Percentiles rank a stretch among this genome's conserved stretches.
Evolutionary conservation across 208 protist genomes (phyloP).

Genomic region (Crithidia mellificae): DNA sequence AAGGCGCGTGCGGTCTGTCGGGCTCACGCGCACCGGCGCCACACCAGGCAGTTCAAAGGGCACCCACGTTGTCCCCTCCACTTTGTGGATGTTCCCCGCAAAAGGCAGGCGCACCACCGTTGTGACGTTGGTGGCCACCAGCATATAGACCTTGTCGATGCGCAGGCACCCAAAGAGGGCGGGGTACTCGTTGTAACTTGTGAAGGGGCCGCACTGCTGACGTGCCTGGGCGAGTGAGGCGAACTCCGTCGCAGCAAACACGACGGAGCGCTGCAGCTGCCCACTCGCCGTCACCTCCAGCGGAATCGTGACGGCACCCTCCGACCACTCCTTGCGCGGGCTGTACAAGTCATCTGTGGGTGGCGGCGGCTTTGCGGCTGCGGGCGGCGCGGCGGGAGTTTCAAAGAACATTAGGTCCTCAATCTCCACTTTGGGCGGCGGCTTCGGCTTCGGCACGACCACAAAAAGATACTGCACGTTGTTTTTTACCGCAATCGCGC

Average conservation of each 20-base stretch:
- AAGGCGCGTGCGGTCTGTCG: slow-evolving; percentile 58
- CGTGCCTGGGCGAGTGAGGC: slow-evolving; percentile 52
- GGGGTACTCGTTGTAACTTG: slow-evolving; percentile 56
- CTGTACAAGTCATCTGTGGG: slow-evolving; percentile 33
- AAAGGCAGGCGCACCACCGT: slow-evolving; percentile 52
- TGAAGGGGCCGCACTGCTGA: slow-evolving; percentile 61
- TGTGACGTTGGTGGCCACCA: slow-evolving; percentile 62
- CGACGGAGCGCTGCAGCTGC: slow-evolving; percentile 50
- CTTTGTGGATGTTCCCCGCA: slow-evolving; percentile 53
- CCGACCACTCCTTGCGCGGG: slow-evolving; percentile 27
- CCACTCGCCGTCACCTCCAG: slow-evolving; percentile 57
- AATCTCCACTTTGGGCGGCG: slow-evolving; percentile 36
- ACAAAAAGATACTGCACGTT: slow-evolving; percentile 63
- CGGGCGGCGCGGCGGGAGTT: slow-evolving; percentile 1
- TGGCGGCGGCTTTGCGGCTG: slow-evolving; percentile 11
- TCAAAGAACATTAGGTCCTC: slow-evolving; percentile 82
- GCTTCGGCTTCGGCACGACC: slow-evolving; percentile 47
- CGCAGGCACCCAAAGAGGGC: slow-evolving; percentile 75
- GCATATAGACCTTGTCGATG: slow-evolving; percentile 79
- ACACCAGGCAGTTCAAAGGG: slow-evolving; percentile 67
- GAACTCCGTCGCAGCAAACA: slow-evolving; percentile 65
- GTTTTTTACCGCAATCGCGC: slow-evolving; percentile 52
- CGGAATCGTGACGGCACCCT: slow-evolving; percentile 44
- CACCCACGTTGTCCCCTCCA: slow-evolving; percentile 76
- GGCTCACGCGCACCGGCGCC: slow-evolving; percentile 45